Conservation (phyloP, 2,329 filamentous ascomycete species). For the Aspergillus quadricinctus region DNA sequence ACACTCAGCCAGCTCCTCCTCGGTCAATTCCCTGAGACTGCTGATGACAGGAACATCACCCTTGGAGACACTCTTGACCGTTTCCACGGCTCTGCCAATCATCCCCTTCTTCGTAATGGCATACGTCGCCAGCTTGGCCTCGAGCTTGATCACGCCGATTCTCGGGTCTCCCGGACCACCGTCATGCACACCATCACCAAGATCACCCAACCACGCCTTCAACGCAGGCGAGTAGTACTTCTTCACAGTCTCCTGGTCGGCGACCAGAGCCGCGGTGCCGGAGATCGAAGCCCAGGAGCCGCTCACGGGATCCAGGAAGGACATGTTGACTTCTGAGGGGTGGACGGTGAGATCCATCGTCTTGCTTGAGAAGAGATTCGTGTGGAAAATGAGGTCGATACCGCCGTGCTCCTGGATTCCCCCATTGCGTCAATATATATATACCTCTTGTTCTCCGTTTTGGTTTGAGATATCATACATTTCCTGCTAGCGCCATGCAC, state of each 20-base stretch:
- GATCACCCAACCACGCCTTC: slow-evolving; percentile 82
- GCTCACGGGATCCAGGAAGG: slow-evolving; percentile 66
- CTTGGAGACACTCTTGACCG: slow-evolving; percentile 70
- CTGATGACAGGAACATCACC: slow-evolving; percentile 70
- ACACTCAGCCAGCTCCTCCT: slow-evolving; percentile 62
- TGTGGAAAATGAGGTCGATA: slow-evolving; percentile 82
- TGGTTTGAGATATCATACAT: slow-evolving; percentile 46
- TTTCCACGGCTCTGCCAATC: slow-evolving; percentile 61
- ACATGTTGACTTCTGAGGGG: slow-evolving; percentile 69
- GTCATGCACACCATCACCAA: slow-evolving; percentile 78
- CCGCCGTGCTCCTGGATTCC: slow-evolving; percentile 64
- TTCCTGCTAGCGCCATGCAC: slow-evolving; percentile 79
- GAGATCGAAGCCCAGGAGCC: slow-evolving; percentile 86
- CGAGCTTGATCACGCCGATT: slow-evolving; percentile 75
- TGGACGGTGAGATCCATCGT: slow-evolving; percentile 72
- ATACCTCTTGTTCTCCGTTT: not conserved
- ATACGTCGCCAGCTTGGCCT: slow-evolving; percentile 68
- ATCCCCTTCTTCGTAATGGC: slow-evolving; percentile 60
- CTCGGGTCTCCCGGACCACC: slow-evolving; percentile 76
- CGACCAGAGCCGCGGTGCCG: slow-evolving; percentile 66
- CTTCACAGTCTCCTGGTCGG: slow-evolving; percentile 63
- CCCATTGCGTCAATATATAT: not conserved
- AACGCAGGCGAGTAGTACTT: slow-evolving; percentile 71
- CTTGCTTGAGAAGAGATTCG: slow-evolving; percentile 86
- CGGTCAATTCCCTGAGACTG: slow-evolving; percentile 68